A percentile compares a stretch with the other conserved stretches of the same genome.
These are phyloP conservation scores for Candida bentonensis DNA, from an alignment of 805 yeast species.

Conservation along the genomic window DNA sequence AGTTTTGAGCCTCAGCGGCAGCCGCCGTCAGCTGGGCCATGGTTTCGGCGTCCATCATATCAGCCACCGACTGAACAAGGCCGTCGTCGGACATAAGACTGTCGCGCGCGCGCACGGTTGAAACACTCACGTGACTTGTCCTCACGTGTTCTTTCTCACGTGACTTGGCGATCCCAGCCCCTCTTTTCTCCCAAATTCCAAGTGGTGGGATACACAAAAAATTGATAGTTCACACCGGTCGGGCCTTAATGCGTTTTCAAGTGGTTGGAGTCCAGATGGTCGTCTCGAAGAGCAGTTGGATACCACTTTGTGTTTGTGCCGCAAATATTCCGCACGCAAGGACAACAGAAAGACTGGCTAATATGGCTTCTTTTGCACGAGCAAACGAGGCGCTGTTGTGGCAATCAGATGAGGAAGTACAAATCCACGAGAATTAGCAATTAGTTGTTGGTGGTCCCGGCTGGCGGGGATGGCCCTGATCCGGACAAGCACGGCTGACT, in stretches of 20 bases:
- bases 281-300: too few species aligned
- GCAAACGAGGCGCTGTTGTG: too few species aligned
- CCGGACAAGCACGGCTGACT: too few species aligned
- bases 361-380: too few species aligned
- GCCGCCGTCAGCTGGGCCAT: not conserved
- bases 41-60: constrained; percentile 1
- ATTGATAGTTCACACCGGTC: not conserved
- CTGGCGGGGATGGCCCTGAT: too few species aligned
- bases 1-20: not conserved
- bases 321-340: too few species aligned
- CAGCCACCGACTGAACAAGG: not conserved
- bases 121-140: not conserved
- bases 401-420: too few species aligned
- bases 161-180: not conserved
- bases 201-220: constrained; percentile 1
- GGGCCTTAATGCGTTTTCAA: not conserved
- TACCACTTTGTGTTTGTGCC: constrained; percentile 2
- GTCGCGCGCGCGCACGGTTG: not conserved
- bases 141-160: not conserved
- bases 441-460: too few species aligned
- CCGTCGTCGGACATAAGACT: not conserved
- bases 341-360: too few species aligned
- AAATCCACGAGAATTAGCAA: too few species aligned
- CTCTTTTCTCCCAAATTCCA: not conserved
- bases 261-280: constrained; percentile 2